These are phyloP conservation scores for Capsicum chinense DNA, from an alignment of 257 asterid species.

Conservation along the genomic window DNA sequence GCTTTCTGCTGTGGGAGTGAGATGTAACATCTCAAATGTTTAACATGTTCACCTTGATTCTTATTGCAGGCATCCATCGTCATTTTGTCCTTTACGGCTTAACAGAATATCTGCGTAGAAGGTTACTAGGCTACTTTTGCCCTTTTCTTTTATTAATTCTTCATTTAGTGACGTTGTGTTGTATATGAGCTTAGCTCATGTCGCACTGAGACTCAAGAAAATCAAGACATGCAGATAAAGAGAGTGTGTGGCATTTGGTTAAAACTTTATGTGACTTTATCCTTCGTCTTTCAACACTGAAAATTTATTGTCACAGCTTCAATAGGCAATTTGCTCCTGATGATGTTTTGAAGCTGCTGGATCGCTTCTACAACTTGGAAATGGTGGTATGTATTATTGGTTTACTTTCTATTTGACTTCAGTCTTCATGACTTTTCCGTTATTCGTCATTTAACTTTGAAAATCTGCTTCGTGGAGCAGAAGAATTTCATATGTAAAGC, in stretches of 20 bases:
- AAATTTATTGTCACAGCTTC: conserved; percentile 56
- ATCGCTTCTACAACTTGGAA: conserved; percentile 91
- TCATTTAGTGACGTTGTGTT: background rate
- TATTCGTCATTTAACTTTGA: background rate
- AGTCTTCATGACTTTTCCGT: background rate
- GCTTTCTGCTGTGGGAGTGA: background rate
- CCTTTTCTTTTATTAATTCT: background rate
- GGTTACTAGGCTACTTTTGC: conserved; percentile 50
- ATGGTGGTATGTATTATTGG: conserved; percentile 69
- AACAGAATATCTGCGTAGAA: conserved; percentile 51
- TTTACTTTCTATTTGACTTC: conserved; percentile 5
- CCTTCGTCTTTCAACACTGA: background rate
- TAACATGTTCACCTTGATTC: conserved; percentile 20
- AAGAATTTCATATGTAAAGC: background rate
- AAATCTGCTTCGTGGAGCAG: background rate
- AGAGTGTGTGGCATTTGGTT: background rate
- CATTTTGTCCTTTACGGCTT: conserved; percentile 57
- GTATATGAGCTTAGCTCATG: background rate
- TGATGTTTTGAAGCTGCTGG: conserved; percentile 84
- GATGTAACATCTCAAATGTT: background rate
- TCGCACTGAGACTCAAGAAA: background rate
- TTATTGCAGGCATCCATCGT: conserved; percentile 76
- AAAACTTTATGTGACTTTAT: too few relatives aligned
- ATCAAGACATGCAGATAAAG: background rate
- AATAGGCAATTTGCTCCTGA: conserved; percentile 74